Evolutionary conservation across 768 basidiomycete species (phyloP), one percentile per base, ranked within the genome.

Genomic region (Gloeophyllum trabeum): DNA sequence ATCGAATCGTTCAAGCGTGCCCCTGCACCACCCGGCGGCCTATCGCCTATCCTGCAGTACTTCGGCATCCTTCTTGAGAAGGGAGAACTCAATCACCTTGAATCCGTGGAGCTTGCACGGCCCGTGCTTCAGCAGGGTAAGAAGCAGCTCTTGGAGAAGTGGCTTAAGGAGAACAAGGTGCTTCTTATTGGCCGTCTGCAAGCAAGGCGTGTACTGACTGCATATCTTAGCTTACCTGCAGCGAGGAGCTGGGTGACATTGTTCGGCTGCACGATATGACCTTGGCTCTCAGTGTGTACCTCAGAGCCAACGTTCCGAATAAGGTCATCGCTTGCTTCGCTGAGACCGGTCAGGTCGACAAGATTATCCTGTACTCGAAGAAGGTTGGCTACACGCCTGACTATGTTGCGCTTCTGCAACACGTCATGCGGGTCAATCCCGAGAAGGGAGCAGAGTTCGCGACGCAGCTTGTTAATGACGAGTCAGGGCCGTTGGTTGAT

Each of bases 241-340:
- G 87, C 52, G 96, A 99, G 63, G 94, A 99, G 59, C 81, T 99
- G 20, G 96, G 96, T 28, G 94, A 99, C 56, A 85, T 98, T 43
- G 94, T 98, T 41, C 83, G 96, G 24, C 61, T 81, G 16, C 81
- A 92, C 59, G 96, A 99, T 60, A 88, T 97, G 85, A 97, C 91
- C 1, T 76, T 99, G 43, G 96, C 96, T 7, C 73, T 99, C 37
- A 94, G 92, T 47, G 92, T 99, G 43, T 99, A 99, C 57, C 80
- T 99, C 20, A 81, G 96, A 42, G 96, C 96, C 42, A 97, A 94
- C 54, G 81, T 97, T 4, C 96, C 96, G 37, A 96, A 92, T 72
- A 99, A 98, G 67, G 94, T 97, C 56, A 81, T 97, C 44, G 96
- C 96, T 3, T 98, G 93, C 71, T 99, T 99, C 59, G 96, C 94